Percentiles rank a stretch among this genome's conserved stretches.
Conservation (phyloP, 2,329 filamentous ascomycete genomes). For the Chalara sp. region DNA sequence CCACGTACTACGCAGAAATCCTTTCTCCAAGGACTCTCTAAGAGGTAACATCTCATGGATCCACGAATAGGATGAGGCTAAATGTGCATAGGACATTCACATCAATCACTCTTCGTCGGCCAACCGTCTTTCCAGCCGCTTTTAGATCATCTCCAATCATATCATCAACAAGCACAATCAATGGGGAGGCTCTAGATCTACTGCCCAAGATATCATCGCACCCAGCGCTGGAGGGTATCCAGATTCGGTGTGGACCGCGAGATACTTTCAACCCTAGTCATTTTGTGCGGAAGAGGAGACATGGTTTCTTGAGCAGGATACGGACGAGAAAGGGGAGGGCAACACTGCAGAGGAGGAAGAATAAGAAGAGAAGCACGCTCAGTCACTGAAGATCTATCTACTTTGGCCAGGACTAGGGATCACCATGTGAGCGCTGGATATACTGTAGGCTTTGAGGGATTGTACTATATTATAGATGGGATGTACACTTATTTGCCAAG, state of each 20-base stretch:
- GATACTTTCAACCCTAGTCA: slow-evolving; percentile 29
- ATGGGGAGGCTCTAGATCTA: slow-evolving; percentile 15
- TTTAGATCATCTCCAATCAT: slow-evolving; percentile 7
- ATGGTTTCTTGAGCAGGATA: slow-evolving; percentile 28
- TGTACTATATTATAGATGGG: not conserved
- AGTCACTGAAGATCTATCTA: slow-evolving; percentile 21
- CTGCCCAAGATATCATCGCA: slow-evolving; percentile 25
- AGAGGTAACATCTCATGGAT: no score
- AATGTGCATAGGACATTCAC: slow-evolving; percentile 23
- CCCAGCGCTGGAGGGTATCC: slow-evolving; percentile 22
- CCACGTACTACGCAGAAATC: slow-evolving; percentile 12
- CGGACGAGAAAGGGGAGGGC: slow-evolving; percentile 26
- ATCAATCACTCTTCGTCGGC: slow-evolving; percentile 21
- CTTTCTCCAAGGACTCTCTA: not conserved
- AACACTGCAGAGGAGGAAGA: slow-evolving; percentile 23
- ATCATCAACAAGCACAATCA: not conserved
- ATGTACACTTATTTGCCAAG: not conserved
- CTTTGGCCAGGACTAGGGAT: not conserved
- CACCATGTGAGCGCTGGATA: not conserved
- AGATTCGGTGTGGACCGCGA: slow-evolving; percentile 26
- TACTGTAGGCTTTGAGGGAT: not conserved
- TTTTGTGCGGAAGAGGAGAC: slow-evolving; percentile 29
- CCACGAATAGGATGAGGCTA: slow-evolving; percentile 3
- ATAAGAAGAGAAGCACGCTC: slow-evolving; percentile 27
- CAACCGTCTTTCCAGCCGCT: slow-evolving; percentile 17